Evolutionary conservation across 768 basidiomycete species (phyloP), one percentile per base, ranked within the genome.

Genomic region (Austroboletus eburneus): DNA sequence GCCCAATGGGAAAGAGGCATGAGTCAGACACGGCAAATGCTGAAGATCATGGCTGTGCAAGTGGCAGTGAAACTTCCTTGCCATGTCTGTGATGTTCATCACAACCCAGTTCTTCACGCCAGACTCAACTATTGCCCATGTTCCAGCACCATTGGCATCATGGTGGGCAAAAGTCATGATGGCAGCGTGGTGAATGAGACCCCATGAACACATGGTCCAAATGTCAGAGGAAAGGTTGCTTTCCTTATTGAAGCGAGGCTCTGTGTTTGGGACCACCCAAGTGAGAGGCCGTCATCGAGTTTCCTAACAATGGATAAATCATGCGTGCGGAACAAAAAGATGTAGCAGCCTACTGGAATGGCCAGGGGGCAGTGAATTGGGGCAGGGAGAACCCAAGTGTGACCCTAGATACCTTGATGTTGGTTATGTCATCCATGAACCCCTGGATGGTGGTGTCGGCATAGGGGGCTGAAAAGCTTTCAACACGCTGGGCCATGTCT

Each of bases 181-280:
- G 2, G 6, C 36, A 0, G 40, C 25, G 0, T 47, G 46, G 10
- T 47, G 25, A 0, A 12, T 35, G 0, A 47, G 5, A 3, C 6
- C 27, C 40, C 46, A 47, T 0, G 34, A 42, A 2, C 34, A 27
- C 5, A 36, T n/a, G 0, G 34, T 36, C 25, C 25, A 42, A 1
- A 29, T 25, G 3, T 46, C 22, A 0, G n/a, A 29, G 0, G 30
- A 16, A 5, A 46, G 9, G 3, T 4, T 12, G 0, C 1, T 14
- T 0, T 3, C 25, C 21, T n/a, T 1, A 37, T 2, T 1, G 18
- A 9, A 3, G 7, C 3, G 1, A n/a, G 6, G 2, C 2, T 4
- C 9, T 48, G 46, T 1, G 41, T 48, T 14, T 48, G 41, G 1
- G 14, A 21, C 46, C 41, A 48, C 4, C 37, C 30, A 5, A 46